Evolutionary conservation across 1,139 yeast genomes (phyloP).

Genomic region (Taiozyma sp.): DNA sequence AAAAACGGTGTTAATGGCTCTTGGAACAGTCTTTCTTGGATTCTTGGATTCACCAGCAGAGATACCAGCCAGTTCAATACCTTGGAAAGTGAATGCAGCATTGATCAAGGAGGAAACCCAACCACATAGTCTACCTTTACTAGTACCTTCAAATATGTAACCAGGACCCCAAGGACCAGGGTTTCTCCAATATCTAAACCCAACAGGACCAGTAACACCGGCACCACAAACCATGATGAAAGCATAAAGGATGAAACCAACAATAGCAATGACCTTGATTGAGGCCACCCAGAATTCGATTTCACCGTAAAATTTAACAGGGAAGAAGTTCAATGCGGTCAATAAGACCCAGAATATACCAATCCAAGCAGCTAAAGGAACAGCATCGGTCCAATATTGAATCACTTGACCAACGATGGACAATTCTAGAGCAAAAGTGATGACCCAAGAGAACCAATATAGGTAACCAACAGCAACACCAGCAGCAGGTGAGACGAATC

Average conservation of each 20-base stretch:
- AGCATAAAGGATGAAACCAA: conserved; percentile 67
- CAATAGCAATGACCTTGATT: conserved; percentile 63
- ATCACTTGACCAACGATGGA: conserved; percentile 78
- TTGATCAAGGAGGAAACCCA: conserved; percentile 59
- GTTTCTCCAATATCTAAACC: conserved; percentile 68
- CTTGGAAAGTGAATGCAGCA: conserved; percentile 76
- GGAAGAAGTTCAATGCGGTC: conserved; percentile 46
- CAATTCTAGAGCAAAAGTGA: conserved; percentile 77
- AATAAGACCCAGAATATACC: conserved; percentile 50
- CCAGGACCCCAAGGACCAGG: conserved; percentile 61
- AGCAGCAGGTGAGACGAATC: conserved; percentile 65
- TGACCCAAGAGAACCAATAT: conserved; percentile 88
- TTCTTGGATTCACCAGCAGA: conserved; percentile 78
- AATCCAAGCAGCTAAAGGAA: conserved; percentile 68
- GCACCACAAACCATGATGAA: conserved; percentile 73
- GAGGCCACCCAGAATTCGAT: conserved; percentile 66
- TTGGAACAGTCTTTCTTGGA: conserved; percentile 75
- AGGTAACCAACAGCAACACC: conserved; percentile 83
- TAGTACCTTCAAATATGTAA: conserved; percentile 34
- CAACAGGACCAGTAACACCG: conserved; percentile 62
- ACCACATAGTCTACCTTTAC: conserved; percentile 53
- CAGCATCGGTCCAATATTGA: conserved; percentile 67
- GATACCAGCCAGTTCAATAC: conserved; percentile 71
- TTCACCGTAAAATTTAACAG: conserved; percentile 64
- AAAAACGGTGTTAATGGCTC: conserved; percentile 73